Percentiles rank a stretch among this genome's conserved stretches.
Evolutionary conservation across 2,329 filamentous ascomycete genomes (phyloP).

Genomic region (Thelonectria rubi): DNA sequence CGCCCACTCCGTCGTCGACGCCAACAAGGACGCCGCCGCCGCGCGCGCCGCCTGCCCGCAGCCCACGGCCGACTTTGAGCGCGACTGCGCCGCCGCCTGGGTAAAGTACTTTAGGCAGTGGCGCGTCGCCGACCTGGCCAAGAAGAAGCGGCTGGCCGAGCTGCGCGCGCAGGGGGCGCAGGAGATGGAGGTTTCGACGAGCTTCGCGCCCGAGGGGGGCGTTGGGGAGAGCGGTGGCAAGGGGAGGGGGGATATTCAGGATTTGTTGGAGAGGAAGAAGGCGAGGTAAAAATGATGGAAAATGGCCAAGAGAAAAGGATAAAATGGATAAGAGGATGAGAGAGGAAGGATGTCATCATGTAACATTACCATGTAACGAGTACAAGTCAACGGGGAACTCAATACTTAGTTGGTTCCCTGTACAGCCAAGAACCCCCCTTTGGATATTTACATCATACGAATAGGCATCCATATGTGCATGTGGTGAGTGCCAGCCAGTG

Average conservation of each 20-base stretch:
- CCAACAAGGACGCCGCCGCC: conserved; percentile 54
- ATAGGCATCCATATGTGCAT: too few relatives aligned
- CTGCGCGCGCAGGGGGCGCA: conserved; percentile 78
- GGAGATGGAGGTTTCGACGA: conserved; percentile 59
- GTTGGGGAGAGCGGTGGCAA: conserved; percentile 44
- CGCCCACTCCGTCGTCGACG: conserved; percentile 80
- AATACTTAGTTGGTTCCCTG: background rate
- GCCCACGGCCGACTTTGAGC: conserved; percentile 71
- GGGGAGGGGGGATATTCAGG: conserved; percentile 51
- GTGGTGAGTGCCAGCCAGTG: too few relatives aligned
- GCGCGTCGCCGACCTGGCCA: conserved; percentile 89
- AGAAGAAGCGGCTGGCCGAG: conserved; percentile 79
- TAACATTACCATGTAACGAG: conserved; percentile 3
- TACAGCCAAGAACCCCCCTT: background rate
- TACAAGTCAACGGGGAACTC: background rate
- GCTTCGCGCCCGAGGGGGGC: conserved; percentile 49
- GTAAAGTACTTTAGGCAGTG: conserved; percentile 99
- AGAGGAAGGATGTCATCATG: conserved; percentile 15
- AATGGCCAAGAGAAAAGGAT: too few relatives aligned
- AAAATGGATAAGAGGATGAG: conserved; percentile 1
- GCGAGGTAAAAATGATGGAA: too few relatives aligned
- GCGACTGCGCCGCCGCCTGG: conserved; percentile 90
- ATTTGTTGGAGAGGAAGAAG: conserved; percentile 51
- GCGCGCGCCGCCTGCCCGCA: conserved; percentile 51
- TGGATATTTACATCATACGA: background rate